These are phyloP conservation scores for Trichoderma sp. DNA, from an alignment of 2,329 filamentous ascomycete species.

Conservation along the genomic window DNA sequence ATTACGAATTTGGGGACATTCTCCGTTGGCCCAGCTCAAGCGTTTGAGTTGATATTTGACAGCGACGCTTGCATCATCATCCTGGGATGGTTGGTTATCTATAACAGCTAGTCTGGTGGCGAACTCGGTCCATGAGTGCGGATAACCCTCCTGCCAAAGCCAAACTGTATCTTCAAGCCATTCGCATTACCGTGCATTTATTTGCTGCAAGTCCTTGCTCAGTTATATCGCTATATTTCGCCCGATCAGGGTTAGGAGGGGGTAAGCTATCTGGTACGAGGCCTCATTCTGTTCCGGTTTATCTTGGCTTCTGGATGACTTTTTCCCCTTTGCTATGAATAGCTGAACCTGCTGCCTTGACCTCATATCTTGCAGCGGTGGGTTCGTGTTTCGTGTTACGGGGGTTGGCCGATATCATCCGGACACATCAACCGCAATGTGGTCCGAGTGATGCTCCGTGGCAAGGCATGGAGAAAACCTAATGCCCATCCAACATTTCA, in stretches of 20 bases:
- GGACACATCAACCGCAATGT: not conserved
- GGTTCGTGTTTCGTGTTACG: not conserved
- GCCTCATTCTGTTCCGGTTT: not conserved
- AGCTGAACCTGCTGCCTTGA: not conserved
- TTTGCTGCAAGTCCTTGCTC: not conserved
- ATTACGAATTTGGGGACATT: not conserved
- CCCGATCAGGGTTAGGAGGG: not conserved
- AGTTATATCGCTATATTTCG: not conserved
- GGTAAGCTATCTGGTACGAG: not conserved
- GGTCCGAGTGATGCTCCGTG: not conserved
- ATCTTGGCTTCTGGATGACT: not conserved
- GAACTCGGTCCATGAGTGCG: not conserved
- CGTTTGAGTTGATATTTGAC: not conserved
- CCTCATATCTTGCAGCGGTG: not conserved
- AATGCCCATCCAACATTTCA: not conserved
- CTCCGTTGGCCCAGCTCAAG: not conserved
- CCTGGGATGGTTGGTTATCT: not conserved
- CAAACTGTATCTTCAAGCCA: not conserved
- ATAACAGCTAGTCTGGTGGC: not conserved
- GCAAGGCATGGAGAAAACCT: not conserved
- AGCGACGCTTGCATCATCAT: not conserved
- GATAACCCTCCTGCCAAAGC: not conserved
- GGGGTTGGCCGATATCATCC: not conserved
- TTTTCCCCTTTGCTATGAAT: not conserved
- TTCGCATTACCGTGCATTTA: not conserved